These are phyloP conservation scores for Wickerhamia fluorescens DNA, from an alignment of 805 yeast species.

Conservation along the genomic window DNA sequence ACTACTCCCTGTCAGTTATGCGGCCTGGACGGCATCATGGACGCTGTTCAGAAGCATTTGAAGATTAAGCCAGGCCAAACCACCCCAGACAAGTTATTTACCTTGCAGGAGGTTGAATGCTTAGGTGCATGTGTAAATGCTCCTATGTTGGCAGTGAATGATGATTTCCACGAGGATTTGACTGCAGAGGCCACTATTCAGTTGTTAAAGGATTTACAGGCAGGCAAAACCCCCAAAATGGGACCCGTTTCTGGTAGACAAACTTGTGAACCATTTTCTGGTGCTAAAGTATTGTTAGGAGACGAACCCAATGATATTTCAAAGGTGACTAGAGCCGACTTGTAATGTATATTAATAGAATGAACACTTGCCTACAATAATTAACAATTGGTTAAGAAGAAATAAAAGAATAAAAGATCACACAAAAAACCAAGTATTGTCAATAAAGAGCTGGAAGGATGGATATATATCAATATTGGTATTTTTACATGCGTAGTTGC, in stretches of 20 bases:
- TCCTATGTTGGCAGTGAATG: conserved; percentile 82
- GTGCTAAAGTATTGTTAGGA: conserved; percentile 53
- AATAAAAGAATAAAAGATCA: too few species aligned
- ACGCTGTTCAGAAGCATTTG: conserved; percentile 55
- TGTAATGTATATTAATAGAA: conserved; percentile 38
- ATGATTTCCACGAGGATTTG: conserved; percentile 77
- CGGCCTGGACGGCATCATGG: conserved; percentile 73
- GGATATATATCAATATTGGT: too few species aligned
- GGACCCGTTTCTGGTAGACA: conserved; percentile 70
- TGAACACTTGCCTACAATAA: too few species aligned
- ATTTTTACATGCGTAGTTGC: too few species aligned
- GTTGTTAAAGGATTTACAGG: conserved; percentile 55
- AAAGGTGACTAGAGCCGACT: conserved; percentile 65
- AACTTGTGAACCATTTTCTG: conserved; percentile 72
- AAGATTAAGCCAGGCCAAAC: conserved; percentile 72
- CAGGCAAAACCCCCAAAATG: conserved; percentile 51
- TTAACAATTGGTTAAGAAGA: too few species aligned
- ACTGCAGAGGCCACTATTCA: conserved; percentile 58
- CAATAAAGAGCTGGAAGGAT: too few species aligned
- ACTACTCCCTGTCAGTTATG: conserved; percentile 87
- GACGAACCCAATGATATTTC: conserved; percentile 64
- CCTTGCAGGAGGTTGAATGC: conserved; percentile 84
- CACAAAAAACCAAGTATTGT: too few species aligned
- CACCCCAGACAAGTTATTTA: conserved; percentile 66
- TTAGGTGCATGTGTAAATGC: conserved; percentile 90